Evolutionary conservation across 106 monocot genomes (phyloP), one percentile per base, ranked within the genome.

Genomic region (Platanthera zijinensis): DNA sequence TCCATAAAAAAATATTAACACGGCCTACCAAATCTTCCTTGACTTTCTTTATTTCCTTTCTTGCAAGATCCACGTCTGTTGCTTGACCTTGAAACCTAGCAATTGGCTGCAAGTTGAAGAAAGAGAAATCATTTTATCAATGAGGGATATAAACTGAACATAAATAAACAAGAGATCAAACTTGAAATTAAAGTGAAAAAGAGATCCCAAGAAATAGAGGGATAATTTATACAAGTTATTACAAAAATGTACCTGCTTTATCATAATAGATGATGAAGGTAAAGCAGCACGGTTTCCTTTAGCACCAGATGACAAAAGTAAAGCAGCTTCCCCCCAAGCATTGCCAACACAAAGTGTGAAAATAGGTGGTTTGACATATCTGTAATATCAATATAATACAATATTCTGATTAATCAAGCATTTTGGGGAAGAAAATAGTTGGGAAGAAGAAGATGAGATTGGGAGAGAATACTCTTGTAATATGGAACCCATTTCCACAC

Each of bases 251-350:
- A 97, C 96, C 93, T 97, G 87, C 75, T 89, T 97, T 46, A 97
- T 93, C 96, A 97, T 97, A 52, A 97, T 93, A 19, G 88, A 89
- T 51, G 96, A 89, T 82, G 96, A 97, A 67, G 96, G 96, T 54
- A 97, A 83, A 75, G 96, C 96, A 63, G 96, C 79, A 75, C 93
- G 93, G 69, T 97, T 97, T 70, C 96, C 96, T 85, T 52, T 91
- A 48, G 89, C 84, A 83, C 97, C 97, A 89, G 97, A 80, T 81
- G 97, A 89, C 78, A 97, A 83, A 74, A 97, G 93, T 57, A 97
- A 74, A 13, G 97, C 93, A 71, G 93, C 93, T 84, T 97, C 97
- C 80, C 93, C 93, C 93, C 93, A 97, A 54, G 97, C 97, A 89
- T 97, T 97, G 68, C 97, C 97, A 76, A 93, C 91, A 79, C 97